phyloP scores from a whole-genome alignment of 1,139 yeast species.

The Candida sojae region DNA sequence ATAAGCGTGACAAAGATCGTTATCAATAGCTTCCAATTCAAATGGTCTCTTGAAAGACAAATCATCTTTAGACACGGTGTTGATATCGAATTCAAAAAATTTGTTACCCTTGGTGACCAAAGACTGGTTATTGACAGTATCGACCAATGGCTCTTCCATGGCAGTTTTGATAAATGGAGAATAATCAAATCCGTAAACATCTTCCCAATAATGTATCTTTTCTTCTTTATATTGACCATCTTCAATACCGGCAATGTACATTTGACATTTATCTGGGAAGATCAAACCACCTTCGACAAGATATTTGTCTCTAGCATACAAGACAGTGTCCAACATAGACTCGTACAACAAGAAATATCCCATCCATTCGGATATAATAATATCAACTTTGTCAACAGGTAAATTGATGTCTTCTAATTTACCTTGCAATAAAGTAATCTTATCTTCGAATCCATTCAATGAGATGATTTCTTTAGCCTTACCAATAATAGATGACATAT shows the following conservation, averaged over 20 bases:
- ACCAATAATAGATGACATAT: conserved; percentile 93
- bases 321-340: conserved; percentile 96
- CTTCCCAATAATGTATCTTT: conserved; percentile 93
- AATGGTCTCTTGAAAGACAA: conserved; percentile 73
- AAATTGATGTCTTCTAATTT: conserved; percentile 91
- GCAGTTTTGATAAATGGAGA: conserved; percentile 71
- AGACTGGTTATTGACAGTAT: conserved; percentile 81
- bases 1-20: conserved; percentile 84
- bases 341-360: conserved; percentile 95
- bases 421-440: conserved; percentile 87
- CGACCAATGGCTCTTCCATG: conserved; percentile 93
- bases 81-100: conserved; percentile 82
- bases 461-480: conserved; percentile 88
- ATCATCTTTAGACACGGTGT: conserved; percentile 82
- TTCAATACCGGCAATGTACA: conserved; percentile 91
- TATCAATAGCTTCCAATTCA: conserved; percentile 69
- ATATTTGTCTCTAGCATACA: conserved; percentile 91
- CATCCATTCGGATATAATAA: conserved; percentile 99
- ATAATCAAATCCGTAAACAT: conserved; percentile 95
- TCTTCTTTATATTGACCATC: conserved; percentile 93
- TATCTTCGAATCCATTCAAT: conserved; percentile 82
- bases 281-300: conserved; percentile 85
- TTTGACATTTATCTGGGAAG: conserved; percentile 92
- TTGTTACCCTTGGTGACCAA: conserved; percentile 71
- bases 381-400: conserved; percentile 82